Percentiles rank a stretch among this genome's conserved stretches.
Conservation (phyloP, 2,329 filamentous ascomycete species). For the Nigrospora sphaerica region DNA sequence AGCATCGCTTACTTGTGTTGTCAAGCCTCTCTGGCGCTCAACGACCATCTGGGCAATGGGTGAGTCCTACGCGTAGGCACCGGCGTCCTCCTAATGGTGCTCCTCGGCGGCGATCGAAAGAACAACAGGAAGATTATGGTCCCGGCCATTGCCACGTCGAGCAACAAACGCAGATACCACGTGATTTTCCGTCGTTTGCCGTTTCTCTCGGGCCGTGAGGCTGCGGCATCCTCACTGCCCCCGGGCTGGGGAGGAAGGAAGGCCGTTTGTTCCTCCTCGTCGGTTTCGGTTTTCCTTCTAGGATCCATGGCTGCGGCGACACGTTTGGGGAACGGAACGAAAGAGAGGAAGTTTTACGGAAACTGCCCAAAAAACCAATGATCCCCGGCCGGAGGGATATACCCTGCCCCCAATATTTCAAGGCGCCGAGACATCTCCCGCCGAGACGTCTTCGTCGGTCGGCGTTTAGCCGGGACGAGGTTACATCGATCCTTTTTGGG, state of each 20-base stretch:
- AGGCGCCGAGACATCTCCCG: too few relatives aligned
- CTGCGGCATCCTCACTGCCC: conserved; percentile 4
- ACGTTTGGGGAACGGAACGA: too few relatives aligned
- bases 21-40: too few relatives aligned
- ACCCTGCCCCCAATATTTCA: too few relatives aligned
- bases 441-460: too few relatives aligned
- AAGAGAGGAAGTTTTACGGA: too few relatives aligned
- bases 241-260: conserved; percentile 7
- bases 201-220: conserved; percentile 5
- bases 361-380: too few relatives aligned
- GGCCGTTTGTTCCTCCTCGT: conserved; percentile 23
- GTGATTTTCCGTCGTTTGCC: conserved; percentile 3
- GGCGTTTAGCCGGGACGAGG: too few relatives aligned
- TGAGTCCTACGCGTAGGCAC: conserved; percentile 22
- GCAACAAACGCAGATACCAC: conserved; percentile 17
- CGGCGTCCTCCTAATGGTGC: conserved; percentile 12
- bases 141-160: conserved; percentile 22
- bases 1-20: too few relatives aligned
- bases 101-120: conserved; percentile 6
- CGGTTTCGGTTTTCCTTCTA: conserved; percentile 11
- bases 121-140: conserved; percentile 17
- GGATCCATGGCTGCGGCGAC: too few relatives aligned
- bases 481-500: too few relatives aligned
- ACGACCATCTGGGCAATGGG: neutral
- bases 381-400: too few relatives aligned